Percentiles rank a stretch among this genome's conserved stretches.
These are phyloP conservation scores for Cyanodermella asteris DNA, from an alignment of 2,329 filamentous ascomycete species.

Conservation along the genomic window DNA sequence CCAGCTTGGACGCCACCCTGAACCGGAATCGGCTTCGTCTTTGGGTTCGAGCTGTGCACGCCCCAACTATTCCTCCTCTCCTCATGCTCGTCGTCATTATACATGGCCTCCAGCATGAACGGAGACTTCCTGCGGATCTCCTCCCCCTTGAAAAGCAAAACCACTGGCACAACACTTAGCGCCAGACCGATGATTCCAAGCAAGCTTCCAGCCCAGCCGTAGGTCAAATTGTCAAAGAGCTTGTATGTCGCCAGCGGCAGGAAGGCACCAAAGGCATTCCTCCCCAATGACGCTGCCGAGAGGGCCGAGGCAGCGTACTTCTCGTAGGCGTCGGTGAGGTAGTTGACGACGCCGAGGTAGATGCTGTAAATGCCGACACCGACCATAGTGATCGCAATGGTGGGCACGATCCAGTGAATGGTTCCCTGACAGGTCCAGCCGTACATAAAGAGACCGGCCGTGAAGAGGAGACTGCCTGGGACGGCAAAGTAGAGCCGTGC, in stretches of 20 bases:
- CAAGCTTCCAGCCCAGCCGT: slow-evolving; percentile 21
- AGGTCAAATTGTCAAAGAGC: slow-evolving; percentile 19
- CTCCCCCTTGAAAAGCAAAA: slow-evolving; percentile 20
- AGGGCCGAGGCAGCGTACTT: slow-evolving; percentile 25
- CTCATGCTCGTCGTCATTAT: too few species aligned
- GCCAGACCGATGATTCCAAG: slow-evolving; percentile 21
- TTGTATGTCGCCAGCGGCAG: slow-evolving; percentile 21
- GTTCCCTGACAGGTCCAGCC: slow-evolving; percentile 24
- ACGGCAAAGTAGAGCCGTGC: slow-evolving; percentile 23
- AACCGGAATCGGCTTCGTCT: too few species aligned
- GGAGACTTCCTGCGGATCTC: slow-evolving; percentile 18
- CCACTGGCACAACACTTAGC: slow-evolving; percentile 18
- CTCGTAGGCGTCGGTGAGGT: slow-evolving; percentile 28
- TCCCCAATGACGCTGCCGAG: slow-evolving; percentile 22
- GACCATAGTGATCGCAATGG: slow-evolving; percentile 24
- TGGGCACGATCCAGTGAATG: slow-evolving; percentile 26
- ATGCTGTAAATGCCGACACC: slow-evolving; percentile 26
- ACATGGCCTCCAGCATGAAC: slow-evolving; percentile 15
- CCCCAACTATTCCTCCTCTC: too few species aligned
- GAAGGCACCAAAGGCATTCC: slow-evolving; percentile 24
- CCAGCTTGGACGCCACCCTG: too few species aligned
- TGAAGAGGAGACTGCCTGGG: slow-evolving; percentile 20
- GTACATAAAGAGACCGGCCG: slow-evolving; percentile 28
- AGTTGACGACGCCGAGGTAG: slow-evolving; percentile 24
- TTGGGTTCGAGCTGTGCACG: too few species aligned